Base-by-base conservation (phyloP, 1,139 yeast genomes). In the Kodamaea sp. region DNA sequence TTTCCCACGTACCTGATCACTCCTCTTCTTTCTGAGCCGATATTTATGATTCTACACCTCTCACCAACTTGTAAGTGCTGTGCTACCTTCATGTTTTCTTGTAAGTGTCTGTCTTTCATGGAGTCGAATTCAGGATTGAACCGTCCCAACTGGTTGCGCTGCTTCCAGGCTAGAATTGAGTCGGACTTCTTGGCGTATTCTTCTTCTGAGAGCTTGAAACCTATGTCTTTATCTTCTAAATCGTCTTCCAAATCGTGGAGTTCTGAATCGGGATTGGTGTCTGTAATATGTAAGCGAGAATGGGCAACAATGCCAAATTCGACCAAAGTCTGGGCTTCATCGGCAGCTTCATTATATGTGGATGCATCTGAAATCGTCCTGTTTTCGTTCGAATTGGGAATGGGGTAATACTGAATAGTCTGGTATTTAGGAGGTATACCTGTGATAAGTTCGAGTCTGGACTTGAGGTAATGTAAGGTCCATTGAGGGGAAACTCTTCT, bases 91-190 rank as follows among this genome's bases (percentile, higher is more conserved):
- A 47, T 44, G 37, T 66, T 63, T 25, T 51, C 39, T 10, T 44
- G 38, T 3, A 48, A 42, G 16, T 53, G 47, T 20, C 55, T 51
- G 21, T 59, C 51, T 33, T 51, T 48, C 20, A 61, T 58, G 7
- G 43, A 45, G n/a, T 57, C 55, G 34, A 55, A 75, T 7, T 61
- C 57, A 0, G 90, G 86, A 44, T 83, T 76, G 53, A 83, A 89
- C 32, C 92, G 65, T 0, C 96, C 96, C 16, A 87, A 61, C 38
- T 76, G 61, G 44, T 84, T 72, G 26, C 70, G 62, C 40, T 72
- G 70, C 58, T 89, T 89, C 95, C 96, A 90, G 33, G 71, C 72
- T 40, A 83, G 70, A 3, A 87, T 95, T 0, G 92, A 71, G 37
- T 82, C 78, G 4, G 59, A 38, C 35, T 84, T 66, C 35, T 66